These are phyloP conservation scores for Trematosphaeria pertusa DNA, from an alignment of 2,329 filamentous ascomycete species.

Conservation along the genomic window DNA sequence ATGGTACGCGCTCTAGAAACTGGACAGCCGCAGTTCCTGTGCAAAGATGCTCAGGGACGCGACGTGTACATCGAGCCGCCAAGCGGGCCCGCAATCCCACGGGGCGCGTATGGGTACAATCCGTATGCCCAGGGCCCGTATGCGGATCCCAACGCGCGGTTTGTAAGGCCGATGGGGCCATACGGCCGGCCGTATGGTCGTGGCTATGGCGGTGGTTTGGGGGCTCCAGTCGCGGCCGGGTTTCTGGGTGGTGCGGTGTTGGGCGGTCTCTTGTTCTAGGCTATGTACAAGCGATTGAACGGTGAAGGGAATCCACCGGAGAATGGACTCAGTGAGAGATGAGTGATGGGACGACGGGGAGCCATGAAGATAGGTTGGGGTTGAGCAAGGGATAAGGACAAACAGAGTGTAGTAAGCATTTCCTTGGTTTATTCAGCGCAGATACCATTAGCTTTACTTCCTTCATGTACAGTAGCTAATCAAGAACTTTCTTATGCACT, in stretches of 20 bases:
- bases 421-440: too few species aligned
- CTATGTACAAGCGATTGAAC: too few species aligned
- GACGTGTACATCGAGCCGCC: slow-evolving; percentile 68
- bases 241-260: slow-evolving; percentile 43
- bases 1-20: slow-evolving; percentile 61
- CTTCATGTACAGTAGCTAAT: too few species aligned
- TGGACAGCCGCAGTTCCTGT: slow-evolving; percentile 63
- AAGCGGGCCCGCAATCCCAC: slow-evolving; percentile 34
- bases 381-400: too few species aligned
- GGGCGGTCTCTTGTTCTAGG: slow-evolving; percentile 38
- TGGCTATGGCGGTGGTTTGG: slow-evolving; percentile 48
- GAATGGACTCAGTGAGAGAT: too few species aligned
- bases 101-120: slow-evolving; percentile 52
- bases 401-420: too few species aligned
- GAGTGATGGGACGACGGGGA: too few species aligned
- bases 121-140: slow-evolving; percentile 57
- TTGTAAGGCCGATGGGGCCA: slow-evolving; percentile 55
- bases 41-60: slow-evolving; percentile 60
- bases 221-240: slow-evolving; percentile 44
- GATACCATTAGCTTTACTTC: too few species aligned
- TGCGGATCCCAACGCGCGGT: slow-evolving; percentile 56
- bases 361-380: too few species aligned
- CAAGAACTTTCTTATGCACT: too few species aligned
- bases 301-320: too few species aligned
- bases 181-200: slow-evolving; percentile 52